Base-by-base conservation (phyloP, 176 grass and related monocot species). In the Phoenix dactylifera region DNA sequence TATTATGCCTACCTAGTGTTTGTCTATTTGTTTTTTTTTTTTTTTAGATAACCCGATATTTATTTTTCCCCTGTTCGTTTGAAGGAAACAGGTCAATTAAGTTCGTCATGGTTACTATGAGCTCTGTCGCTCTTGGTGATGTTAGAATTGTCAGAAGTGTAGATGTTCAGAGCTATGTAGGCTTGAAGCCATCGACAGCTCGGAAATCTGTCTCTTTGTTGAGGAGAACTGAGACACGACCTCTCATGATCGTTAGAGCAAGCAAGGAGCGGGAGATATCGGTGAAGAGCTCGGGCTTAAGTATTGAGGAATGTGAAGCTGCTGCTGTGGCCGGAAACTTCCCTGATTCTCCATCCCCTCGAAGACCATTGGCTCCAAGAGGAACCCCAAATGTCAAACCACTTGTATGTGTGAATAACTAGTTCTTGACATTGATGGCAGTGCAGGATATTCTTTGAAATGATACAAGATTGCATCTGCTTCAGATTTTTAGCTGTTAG, bases 261-360 rank as follows among this genome's bases (percentile, higher is more conserved):
- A 86, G 76, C 76, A 91, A 59, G 54, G 83, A 88, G 60, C 69
- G 80, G 67, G 84, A 83, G 65, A 58, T 75, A 15, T 61, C 65
- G 9, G 52, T 91, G 55, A 91, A 81, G 76, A 78, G 69, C 29
- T 85, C 84, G 6, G 76, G 84, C 26, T 74, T 78, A 77, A 91
- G 63, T 51, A 87, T 91, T n/a, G 87, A 97, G 79, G 93, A 97
- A 72, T 97, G 87, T 18, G 93, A 97, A 74, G 87, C 87, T 15
- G 87, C 82, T 17, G 93, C 93, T 58, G 93, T 88, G 17, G 83
- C 93, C 14, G 87, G 87, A 22, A 88, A 26, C 15, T 88, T 97
- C 67, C 70, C 87, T 6, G 76, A 73, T 52, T 78, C 87, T 15
- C 84, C 81, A 1, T 75, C 61, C 2, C 61, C 83, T 22, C 57